A percentile compares a stretch with the other conserved stretches of the same genome.
These are phyloP conservation scores for Botrytis tulipae DNA, from an alignment of 2,329 filamentous ascomycete genomes.

Conservation along the genomic window DNA sequence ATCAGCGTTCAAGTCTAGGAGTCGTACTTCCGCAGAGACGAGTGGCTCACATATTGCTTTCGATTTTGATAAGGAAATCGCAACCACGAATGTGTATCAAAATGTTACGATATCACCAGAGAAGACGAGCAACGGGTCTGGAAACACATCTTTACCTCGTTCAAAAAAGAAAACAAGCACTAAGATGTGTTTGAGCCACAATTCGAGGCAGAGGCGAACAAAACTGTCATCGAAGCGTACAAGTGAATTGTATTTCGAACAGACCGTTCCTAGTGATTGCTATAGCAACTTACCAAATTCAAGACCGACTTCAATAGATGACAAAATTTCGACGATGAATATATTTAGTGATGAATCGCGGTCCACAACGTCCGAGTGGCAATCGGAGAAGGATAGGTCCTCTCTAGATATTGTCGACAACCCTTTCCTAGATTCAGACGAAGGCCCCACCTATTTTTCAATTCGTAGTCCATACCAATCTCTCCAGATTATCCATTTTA, in stretches of 20 bases:
- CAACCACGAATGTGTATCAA: neutral
- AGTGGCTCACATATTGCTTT: neutral
- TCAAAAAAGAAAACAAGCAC: neutral
- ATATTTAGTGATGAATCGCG: neutral
- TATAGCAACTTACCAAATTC: neutral
- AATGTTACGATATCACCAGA: neutral
- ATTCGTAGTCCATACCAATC: too few species aligned
- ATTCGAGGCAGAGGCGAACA: neutral
- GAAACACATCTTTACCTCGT: neutral
- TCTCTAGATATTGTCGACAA: neutral
- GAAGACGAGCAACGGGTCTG: too few species aligned
- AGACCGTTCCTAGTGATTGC: neutral
- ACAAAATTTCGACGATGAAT: neutral
- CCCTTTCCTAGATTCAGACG: neutral
- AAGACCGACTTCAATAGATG: neutral
- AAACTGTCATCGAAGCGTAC: neutral
- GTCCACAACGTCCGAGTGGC: fast-evolving
- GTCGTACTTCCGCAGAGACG: too few species aligned
- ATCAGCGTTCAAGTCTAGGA: too few species aligned
- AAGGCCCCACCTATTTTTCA: too few species aligned
- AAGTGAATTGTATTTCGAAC: neutral
- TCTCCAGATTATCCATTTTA: too few species aligned
- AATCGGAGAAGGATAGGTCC: neutral
- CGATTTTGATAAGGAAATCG: constrained; percentile 8
- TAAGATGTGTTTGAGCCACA: neutral